These are phyloP conservation scores for Cyclotella cryptica DNA, from an alignment of 108 stramenopile species.

Conservation along the genomic window DNA sequence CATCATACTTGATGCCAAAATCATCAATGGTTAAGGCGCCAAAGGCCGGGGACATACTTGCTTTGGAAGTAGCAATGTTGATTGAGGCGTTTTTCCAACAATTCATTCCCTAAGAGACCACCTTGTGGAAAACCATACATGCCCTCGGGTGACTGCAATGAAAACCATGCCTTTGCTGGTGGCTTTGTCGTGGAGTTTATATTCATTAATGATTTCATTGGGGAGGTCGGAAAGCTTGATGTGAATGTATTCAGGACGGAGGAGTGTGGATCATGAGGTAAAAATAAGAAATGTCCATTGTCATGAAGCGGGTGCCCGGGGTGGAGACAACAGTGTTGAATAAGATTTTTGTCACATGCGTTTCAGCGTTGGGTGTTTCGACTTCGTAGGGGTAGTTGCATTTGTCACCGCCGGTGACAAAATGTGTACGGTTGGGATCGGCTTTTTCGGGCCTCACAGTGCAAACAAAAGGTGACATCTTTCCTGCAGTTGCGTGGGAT, in stretches of 20 bases:
- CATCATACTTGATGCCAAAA: too few species aligned
- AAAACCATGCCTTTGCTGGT: conserved; percentile 23
- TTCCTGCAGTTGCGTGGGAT: conserved; percentile 5
- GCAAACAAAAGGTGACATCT: conserved; percentile 42
- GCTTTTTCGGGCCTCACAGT: conserved; percentile 38
- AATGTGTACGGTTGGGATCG: conserved; percentile 26
- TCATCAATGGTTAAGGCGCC: too few species aligned
- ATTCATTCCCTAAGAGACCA: not conserved
- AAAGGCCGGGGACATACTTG: too few species aligned
- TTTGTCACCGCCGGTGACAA: too few species aligned
- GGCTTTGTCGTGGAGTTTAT: conserved; percentile 20
- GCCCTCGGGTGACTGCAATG: conserved; percentile 32
- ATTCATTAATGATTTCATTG: conserved; percentile 34
- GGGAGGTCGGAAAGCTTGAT: conserved; percentile 34
- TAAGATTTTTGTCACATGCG: conserved; percentile 47
- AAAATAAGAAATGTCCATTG: conserved; percentile 50
- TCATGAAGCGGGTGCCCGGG: too few species aligned
- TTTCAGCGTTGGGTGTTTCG: conserved; percentile 39
- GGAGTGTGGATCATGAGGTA: conserved; percentile 49
- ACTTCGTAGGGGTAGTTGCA: too few species aligned
- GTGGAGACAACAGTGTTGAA: conserved; percentile 59
- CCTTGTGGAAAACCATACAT: conserved; percentile 54
- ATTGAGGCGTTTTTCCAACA: not conserved
- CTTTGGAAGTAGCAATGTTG: not conserved
- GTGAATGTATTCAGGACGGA: conserved; percentile 36